These are phyloP conservation scores for Sclerotinia nivalis DNA, from an alignment of 2,329 filamentous ascomycete genomes.

Conservation along the genomic window DNA sequence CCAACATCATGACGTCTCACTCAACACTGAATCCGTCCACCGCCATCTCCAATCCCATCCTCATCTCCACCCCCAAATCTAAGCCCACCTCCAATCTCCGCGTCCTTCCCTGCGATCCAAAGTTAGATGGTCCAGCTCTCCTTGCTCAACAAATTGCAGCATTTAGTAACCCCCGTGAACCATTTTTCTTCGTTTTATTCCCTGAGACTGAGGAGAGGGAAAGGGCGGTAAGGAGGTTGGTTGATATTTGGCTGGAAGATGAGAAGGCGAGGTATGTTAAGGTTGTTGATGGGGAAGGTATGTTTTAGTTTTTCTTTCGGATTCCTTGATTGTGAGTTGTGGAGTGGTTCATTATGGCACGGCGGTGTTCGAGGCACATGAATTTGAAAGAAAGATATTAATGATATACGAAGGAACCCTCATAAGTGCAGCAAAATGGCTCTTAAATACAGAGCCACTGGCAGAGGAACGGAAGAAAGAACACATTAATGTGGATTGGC, in stretches of 20 bases:
- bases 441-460: conserved; percentile 1
- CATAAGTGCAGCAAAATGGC: conserved; percentile 21
- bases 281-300: conserved; percentile 28
- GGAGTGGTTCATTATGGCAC: too few species aligned
- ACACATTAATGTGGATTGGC: conserved; percentile 28
- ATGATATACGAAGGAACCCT: not conserved
- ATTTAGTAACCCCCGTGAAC: conserved; percentile 25
- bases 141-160: conserved; percentile 27
- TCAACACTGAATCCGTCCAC: not conserved
- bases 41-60: not conserved
- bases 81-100: not conserved
- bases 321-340: not conserved
- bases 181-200: conserved; percentile 29
- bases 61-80: not conserved
- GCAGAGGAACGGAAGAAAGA: conserved; percentile 28
- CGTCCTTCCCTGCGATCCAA: conserved; percentile 14
- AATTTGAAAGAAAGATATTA: not conserved
- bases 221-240: conserved; percentile 26
- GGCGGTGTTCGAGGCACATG: too few species aligned
- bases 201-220: conserved; percentile 26
- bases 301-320: not conserved
- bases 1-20: not conserved
- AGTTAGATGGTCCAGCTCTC: conserved; percentile 26
- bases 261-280: conserved; percentile 29
- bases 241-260: conserved; percentile 29